Evolutionary conservation across 257 asterid species (phyloP).

Genomic region (Prunella vulgaris): DNA sequence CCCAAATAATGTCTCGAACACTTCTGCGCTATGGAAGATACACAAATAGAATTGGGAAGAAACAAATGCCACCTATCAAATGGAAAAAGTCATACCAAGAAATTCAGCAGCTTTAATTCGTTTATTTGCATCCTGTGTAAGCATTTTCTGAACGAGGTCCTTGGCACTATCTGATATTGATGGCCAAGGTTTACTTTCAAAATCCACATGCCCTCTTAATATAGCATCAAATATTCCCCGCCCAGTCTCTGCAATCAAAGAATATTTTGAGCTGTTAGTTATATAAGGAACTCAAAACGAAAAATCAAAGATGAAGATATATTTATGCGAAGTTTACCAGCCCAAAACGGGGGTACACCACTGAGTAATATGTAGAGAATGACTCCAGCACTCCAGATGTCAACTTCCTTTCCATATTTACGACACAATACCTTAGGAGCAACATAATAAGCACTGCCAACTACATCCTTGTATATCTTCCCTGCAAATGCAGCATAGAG

Average conservation of each 20-base stretch:
- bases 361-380: conserved; percentile 78
- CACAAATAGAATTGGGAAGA: no score
- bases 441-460: conserved; percentile 89
- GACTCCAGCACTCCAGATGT: conserved; percentile 95
- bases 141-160: conserved; percentile 57
- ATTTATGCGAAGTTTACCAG: conserved; percentile 76
- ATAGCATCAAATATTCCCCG: conserved; percentile 59
- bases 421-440: conserved; percentile 86
- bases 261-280: neutral
- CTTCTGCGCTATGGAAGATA: no score
- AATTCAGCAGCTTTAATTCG: no score
- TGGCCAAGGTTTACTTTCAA: conserved; percentile 59
- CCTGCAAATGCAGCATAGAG: no score
- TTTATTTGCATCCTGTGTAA: conserved; percentile 39
- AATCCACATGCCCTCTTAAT: conserved; percentile 55
- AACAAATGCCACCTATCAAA: no score
- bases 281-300: neutral
- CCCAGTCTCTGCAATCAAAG: conserved; percentile 45
- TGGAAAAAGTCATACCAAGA: no score
- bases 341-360: conserved; percentile 98
- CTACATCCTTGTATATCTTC: conserved; percentile 71
- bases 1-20: no score
- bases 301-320: no score
- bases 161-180: conserved; percentile 53
- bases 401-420: conserved; percentile 77